Conservation (phyloP, 768 basidiomycete genomes). For the Russula griseocarnosa region DNA sequence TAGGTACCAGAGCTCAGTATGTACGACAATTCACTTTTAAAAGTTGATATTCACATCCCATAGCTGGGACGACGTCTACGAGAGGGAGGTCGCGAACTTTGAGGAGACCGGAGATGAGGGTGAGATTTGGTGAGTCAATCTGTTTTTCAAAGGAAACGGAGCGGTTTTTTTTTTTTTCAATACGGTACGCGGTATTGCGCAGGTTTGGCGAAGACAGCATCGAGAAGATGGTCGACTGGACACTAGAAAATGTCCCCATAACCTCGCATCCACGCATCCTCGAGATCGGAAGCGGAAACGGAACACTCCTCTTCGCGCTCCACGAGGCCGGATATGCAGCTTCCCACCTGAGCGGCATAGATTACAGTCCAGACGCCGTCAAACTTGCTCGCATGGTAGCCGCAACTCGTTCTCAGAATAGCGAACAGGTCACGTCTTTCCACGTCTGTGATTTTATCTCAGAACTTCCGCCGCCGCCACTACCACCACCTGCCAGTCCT, state of each 20-base stretch:
- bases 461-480: constrained; percentile 40
- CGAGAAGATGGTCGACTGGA: constrained; percentile 79
- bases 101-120: constrained; percentile 79
- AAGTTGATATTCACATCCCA: background rate
- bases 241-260: constrained; percentile 50
- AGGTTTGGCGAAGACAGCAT: constrained; percentile 81
- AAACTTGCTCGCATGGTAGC: constrained; percentile 56
- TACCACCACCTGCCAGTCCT: constrained; percentile 17
- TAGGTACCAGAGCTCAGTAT: constrained; percentile 79
- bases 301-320: constrained; percentile 68
- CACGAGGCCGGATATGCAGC: constrained; percentile 61
- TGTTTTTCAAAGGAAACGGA: background rate
- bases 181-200: background rate
- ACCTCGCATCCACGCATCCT: constrained; percentile 49
- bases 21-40: constrained; percentile 28
- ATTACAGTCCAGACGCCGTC: constrained; percentile 73
- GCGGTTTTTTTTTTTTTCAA: background rate
- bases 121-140: constrained; percentile 63
- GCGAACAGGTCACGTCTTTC: constrained; percentile 51
- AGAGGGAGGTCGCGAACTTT: constrained; percentile 66
- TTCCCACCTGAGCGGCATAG: constrained; percentile 56
- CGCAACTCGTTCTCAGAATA: constrained; percentile 38
- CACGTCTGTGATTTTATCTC: constrained; percentile 60
- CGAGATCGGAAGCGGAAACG: constrained; percentile 81
- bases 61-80: constrained; percentile 79